Conservation (phyloP, 768 basidiomycete genomes). For the Astraeus odoratus region DNA sequence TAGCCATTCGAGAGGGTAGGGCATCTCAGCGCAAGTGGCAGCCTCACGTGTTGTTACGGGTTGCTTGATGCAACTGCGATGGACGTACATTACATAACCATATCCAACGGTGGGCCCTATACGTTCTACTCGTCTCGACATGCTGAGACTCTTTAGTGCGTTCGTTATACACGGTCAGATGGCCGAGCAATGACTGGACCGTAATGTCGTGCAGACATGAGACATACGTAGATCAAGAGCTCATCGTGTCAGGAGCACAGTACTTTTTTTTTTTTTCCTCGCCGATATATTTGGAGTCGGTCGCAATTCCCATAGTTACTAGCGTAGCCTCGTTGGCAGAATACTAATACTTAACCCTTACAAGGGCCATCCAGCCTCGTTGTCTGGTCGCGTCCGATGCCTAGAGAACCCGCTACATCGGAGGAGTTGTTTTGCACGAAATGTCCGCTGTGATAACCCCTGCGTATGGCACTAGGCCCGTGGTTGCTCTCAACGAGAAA, state of each 20-base stretch:
- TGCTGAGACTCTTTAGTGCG: no score
- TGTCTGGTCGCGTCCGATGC: neutral
- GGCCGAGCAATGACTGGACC: no score
- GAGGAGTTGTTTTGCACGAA: neutral
- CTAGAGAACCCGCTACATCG: neutral
- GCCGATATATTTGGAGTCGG: no score
- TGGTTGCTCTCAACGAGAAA: conserved; percentile 24
- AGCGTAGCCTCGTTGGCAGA: neutral
- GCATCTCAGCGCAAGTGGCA: conserved; percentile 10
- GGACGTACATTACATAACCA: neutral
- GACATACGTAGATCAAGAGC: no score
- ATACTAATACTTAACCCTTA: neutral
- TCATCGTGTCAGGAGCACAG: no score
- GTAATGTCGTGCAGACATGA: no score
- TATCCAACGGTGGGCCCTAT: no score
- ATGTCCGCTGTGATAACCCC: neutral
- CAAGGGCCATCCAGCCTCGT: neutral
- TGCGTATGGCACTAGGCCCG: conserved; percentile 13
- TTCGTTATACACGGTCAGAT: no score
- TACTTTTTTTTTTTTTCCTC: no score
- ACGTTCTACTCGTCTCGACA: no score
- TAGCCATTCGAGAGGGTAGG: conserved; percentile 32
- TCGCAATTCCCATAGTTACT: no score
- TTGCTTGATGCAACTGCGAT: no score
- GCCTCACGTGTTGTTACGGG: neutral